These are phyloP conservation scores for Chalara sp. DNA, from an alignment of 2,329 filamentous ascomycete species.

Conservation along the genomic window DNA sequence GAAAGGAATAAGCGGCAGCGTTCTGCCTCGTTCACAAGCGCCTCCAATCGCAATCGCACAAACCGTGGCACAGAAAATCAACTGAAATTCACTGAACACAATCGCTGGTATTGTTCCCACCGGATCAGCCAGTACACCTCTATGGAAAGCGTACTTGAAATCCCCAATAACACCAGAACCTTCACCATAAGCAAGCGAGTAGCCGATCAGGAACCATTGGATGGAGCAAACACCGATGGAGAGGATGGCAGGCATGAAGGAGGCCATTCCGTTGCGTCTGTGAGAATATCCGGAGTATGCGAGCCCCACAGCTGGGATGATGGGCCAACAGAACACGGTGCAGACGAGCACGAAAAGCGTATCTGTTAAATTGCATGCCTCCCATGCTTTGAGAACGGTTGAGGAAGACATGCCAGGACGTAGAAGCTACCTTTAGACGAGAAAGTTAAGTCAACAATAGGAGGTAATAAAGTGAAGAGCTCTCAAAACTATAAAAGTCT, in stretches of 20 bases:
- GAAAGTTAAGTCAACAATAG: no score
- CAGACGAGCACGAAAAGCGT: conserved; percentile 50
- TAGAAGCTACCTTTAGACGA: no score
- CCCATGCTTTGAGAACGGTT: conserved; percentile 39
- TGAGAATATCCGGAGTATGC: conserved; percentile 57
- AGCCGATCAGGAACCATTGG: conserved; percentile 56
- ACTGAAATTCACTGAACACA: conserved; percentile 58
- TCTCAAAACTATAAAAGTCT: no score
- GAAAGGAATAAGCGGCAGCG: conserved; percentile 57
- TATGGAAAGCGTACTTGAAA: conserved; percentile 53
- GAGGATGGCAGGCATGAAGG: conserved; percentile 57
- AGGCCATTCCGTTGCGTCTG: conserved; percentile 52
- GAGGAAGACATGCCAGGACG: conserved; percentile 17
- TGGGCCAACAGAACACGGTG: conserved; percentile 55
- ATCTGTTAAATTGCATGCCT: conserved; percentile 44
- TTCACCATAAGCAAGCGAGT: conserved; percentile 53
- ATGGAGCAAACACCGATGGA: conserved; percentile 46
- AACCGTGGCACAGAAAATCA: conserved; percentile 54
- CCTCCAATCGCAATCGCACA: conserved; percentile 44
- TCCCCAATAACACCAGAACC: conserved; percentile 56
- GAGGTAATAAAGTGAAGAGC: no score
- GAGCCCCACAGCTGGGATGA: conserved; percentile 60
- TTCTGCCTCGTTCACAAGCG: conserved; percentile 53
- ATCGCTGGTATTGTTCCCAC: conserved; percentile 56
- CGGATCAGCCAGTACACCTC: conserved; percentile 50